Evolutionary conservation across 1,284 basidiomycete species (phyloP).

Genomic region (Exsudoporus floridanus): DNA sequence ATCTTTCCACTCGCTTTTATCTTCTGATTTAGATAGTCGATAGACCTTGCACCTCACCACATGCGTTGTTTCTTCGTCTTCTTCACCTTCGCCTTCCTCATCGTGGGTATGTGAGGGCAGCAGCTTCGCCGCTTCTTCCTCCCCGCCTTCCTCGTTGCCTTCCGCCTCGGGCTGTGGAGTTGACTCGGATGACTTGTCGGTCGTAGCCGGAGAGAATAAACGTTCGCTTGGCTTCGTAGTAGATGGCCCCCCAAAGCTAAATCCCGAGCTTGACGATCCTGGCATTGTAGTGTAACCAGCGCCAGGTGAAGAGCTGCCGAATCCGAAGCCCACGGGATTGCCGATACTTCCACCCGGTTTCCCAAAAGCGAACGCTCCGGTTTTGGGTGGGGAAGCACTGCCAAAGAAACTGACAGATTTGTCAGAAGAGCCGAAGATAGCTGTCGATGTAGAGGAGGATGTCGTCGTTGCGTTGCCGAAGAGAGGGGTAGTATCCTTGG

Average conservation of each 20-base stretch:
- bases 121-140: slow-evolving; percentile 35
- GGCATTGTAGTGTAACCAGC: slow-evolving; percentile 23
- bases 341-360: slow-evolving; percentile 49
- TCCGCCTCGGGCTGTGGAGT: slow-evolving; percentile 38
- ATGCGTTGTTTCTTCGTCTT: slow-evolving; percentile 73
- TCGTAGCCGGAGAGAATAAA: slow-evolving; percentile 30
- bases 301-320: slow-evolving; percentile 45
- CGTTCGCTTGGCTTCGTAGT: slow-evolving; percentile 26
- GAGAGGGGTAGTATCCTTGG: slow-evolving; percentile 11
- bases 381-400: slow-evolving; percentile 29
- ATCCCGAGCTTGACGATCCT: slow-evolving; percentile 18
- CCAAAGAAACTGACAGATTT: slow-evolving; percentile 35
- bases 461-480: slow-evolving; percentile 22
- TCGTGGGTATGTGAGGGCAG: slow-evolving; percentile 52
- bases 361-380: slow-evolving; percentile 28
- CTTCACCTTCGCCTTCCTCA: slow-evolving; percentile 76
- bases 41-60: slow-evolving; percentile 64
- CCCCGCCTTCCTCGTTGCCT: slow-evolving; percentile 35
- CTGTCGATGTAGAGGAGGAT: slow-evolving; percentile 15
- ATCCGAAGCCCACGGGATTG: slow-evolving; percentile 58
- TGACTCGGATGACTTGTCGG: slow-evolving; percentile 33
- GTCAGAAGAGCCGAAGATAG: slow-evolving; percentile 25
- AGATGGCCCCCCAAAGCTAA: slow-evolving; percentile 32
- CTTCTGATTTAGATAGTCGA: slow-evolving; percentile 57
- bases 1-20: slow-evolving; percentile 56